Conservation (phyloP, 1,139 yeast genomes). For the Nakaseomyces uthaithaninus region DNA sequence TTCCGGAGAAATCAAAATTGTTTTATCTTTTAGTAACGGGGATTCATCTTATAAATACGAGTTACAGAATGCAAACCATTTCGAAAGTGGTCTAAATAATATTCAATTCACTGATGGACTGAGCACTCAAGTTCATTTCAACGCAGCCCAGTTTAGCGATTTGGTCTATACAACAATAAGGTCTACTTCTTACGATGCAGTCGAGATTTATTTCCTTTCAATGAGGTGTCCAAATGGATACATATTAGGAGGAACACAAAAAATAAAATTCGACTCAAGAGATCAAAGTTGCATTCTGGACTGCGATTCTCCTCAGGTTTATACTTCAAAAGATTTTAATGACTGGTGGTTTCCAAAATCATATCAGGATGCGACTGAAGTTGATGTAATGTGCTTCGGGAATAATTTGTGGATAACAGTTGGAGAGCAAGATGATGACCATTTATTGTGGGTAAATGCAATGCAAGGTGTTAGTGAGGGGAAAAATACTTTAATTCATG, state of each 20-base stretch:
- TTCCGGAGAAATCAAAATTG: constrained; percentile 27
- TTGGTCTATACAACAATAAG: constrained; percentile 24
- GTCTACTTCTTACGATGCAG: constrained; percentile 28
- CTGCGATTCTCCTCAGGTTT: constrained; percentile 27
- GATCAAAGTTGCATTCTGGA: constrained; percentile 21
- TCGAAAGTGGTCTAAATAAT: constrained; percentile 22
- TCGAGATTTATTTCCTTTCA: constrained; percentile 31
- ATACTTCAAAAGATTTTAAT: constrained; percentile 26
- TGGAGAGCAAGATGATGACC: constrained; percentile 18
- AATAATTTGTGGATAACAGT: constrained; percentile 18
- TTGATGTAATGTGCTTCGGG: constrained; percentile 20
- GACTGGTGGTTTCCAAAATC: constrained; percentile 30
- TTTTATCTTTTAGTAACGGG: constrained; percentile 31
- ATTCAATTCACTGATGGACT: constrained; percentile 19
- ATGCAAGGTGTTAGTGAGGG: constrained; percentile 22
- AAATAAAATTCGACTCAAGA: constrained; percentile 22
- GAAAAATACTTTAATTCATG: constrained; percentile 20
- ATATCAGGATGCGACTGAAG: constrained; percentile 13
- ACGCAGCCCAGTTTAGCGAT: constrained; percentile 16
- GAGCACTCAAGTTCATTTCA: constrained; percentile 25
- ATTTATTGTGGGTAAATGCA: constrained; percentile 26
- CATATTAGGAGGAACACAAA: constrained; percentile 25
- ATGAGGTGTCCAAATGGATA: constrained; percentile 30
- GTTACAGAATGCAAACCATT: constrained; percentile 26
- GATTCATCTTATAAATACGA: constrained; percentile 29